A percentile compares a stretch with the other conserved stretches of the same genome.
phyloP scores from a whole-genome alignment of 2,329 filamentous ascomycete genomes.

The Aureobasidium leucospermi region DNA sequence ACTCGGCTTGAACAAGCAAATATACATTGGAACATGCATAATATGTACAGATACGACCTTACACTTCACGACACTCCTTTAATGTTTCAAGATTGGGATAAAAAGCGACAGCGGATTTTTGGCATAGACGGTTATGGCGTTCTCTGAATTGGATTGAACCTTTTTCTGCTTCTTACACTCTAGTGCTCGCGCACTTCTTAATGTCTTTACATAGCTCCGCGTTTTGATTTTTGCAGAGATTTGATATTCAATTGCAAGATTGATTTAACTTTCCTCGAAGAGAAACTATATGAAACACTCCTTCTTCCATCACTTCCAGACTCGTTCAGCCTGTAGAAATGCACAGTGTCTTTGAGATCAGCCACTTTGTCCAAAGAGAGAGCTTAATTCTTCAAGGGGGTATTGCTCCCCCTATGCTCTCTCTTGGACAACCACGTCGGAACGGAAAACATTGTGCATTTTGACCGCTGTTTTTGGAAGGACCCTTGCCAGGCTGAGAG shows the following conservation, averaged over 20 bases:
- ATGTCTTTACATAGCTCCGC: not conserved
- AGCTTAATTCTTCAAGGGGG: no score
- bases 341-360: no score
- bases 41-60: not conserved
- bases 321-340: no score
- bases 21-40: not conserved
- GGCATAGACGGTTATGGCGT: not conserved
- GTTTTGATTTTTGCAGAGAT: not conserved
- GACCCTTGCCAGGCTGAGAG: no score
- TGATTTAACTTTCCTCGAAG: not conserved
- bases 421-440: no score
- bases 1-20: not conserved
- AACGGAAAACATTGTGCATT: no score
- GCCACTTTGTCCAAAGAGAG: no score
- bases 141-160: not conserved
- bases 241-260: not conserved
- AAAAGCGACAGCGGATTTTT: not conserved
- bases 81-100: not conserved
- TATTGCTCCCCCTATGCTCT: no score
- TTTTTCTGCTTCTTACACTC: not conserved
- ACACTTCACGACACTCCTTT: constrained; percentile 9
- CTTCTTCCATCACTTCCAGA: not conserved
- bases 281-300: constrained; percentile 1
- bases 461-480: no score
- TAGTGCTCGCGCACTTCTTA: not conserved